phyloP scores from a whole-genome alignment of 768 basidiomycete genomes.

The Coprinopsis marcescibilis region DNA sequence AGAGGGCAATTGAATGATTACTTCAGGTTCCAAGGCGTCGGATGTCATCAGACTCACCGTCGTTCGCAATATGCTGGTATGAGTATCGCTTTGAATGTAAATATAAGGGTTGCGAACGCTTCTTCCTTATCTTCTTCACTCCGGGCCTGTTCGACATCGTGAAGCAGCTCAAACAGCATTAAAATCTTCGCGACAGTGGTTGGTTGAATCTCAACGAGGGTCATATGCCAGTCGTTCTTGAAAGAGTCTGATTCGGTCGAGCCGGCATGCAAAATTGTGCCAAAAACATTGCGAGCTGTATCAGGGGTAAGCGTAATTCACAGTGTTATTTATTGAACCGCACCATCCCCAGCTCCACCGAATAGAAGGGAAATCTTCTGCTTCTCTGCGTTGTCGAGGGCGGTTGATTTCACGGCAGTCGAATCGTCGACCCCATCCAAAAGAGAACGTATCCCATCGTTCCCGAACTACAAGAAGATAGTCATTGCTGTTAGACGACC shows the following conservation, averaged over 20 bases:
- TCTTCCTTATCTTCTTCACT: conserved; percentile 9
- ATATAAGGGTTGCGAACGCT: conserved; percentile 15
- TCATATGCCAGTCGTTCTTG: conserved; percentile 11
- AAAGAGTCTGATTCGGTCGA: neutral
- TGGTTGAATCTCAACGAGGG: conserved; percentile 19
- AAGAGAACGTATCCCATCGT: conserved; percentile 15
- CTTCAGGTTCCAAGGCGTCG: too few relatives aligned
- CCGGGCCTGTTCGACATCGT: conserved; percentile 2
- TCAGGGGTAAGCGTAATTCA: neutral
- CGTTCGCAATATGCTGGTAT: conserved; percentile 17
- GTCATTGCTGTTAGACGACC: too few relatives aligned
- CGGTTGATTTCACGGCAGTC: neutral
- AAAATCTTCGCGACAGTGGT: conserved; percentile 16
- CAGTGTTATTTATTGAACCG: too few relatives aligned
- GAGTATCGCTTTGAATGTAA: conserved; percentile 13
- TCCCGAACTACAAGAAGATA: conserved; percentile 21
- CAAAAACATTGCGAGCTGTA: conserved; percentile 18
- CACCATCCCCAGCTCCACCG: conserved; percentile 22
- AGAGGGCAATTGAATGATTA: too few relatives aligned
- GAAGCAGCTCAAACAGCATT: conserved; percentile 11
- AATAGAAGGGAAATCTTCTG: conserved; percentile 15
- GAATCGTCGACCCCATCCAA: conserved; percentile 8
- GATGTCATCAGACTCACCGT: conserved; percentile 16
- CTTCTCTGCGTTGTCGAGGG: neutral
- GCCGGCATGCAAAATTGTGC: conserved; percentile 14